Percentiles rank a stretch among this genome's conserved stretches.
phyloP scores from a whole-genome alignment of 371 early-diverging fungal species.

The Smittium culicis region DNA sequence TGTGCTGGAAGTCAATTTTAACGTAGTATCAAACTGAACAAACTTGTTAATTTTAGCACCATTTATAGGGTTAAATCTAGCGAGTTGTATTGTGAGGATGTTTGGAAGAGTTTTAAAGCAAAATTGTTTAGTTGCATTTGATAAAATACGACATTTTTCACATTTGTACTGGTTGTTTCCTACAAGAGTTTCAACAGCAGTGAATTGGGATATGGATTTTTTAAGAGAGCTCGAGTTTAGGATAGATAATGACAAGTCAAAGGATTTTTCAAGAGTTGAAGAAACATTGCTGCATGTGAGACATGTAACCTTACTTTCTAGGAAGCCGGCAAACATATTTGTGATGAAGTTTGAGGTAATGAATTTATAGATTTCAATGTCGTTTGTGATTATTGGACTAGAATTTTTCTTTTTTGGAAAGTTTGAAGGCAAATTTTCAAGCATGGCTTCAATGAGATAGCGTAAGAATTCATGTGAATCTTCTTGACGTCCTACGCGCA shows the following conservation, averaged over 20 bases:
- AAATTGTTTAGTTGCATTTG: slow-evolving; percentile 65
- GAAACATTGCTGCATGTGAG: slow-evolving; percentile 54
- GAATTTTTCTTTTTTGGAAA: slow-evolving; percentile 30
- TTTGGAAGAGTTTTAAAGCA: slow-evolving; percentile 52
- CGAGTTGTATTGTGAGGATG: slow-evolving; percentile 55
- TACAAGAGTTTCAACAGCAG: slow-evolving; percentile 42
- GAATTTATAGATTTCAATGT: slow-evolving; percentile 39
- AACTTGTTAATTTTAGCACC: slow-evolving; percentile 50
- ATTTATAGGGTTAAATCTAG: slow-evolving; percentile 46
- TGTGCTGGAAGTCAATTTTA: slow-evolving; percentile 28
- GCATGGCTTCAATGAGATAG: slow-evolving; percentile 52
- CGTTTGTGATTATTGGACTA: slow-evolving; percentile 34
- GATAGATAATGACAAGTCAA: slow-evolving; percentile 70
- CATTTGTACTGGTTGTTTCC: slow-evolving; percentile 51
- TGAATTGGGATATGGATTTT: slow-evolving; percentile 51
- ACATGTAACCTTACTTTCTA: slow-evolving; percentile 65
- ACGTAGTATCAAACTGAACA: slow-evolving; percentile 30
- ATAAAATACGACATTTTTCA: slow-evolving; percentile 49
- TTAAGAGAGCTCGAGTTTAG: slow-evolving; percentile 41
- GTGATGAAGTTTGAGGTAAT: slow-evolving; percentile 26
- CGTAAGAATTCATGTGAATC: slow-evolving; percentile 83
- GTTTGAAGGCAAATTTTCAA: slow-evolving; percentile 41
- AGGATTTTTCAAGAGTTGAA: slow-evolving; percentile 54
- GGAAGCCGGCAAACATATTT: slow-evolving; percentile 69
- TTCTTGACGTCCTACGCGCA: slow-evolving; percentile 70